These are phyloP conservation scores for Calocera viscosa DNA, from an alignment of 768 basidiomycete genomes.

Conservation along the genomic window DNA sequence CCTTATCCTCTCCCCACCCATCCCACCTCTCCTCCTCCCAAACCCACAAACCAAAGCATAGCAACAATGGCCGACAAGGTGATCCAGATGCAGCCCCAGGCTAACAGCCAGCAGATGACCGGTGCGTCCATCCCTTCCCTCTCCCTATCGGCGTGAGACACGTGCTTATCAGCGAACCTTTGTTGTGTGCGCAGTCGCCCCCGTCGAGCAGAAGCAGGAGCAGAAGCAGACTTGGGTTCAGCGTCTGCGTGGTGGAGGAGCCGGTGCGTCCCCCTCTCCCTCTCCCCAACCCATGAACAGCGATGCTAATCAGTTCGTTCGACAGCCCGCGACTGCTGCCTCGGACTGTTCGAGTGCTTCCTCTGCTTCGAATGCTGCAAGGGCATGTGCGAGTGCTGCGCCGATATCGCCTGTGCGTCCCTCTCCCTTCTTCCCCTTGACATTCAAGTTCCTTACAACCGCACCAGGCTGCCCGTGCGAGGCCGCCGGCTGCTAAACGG, in stretches of 20 bases:
- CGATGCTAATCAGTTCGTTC: too few species aligned
- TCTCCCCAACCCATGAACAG: not conserved
- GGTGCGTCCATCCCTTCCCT: not conserved
- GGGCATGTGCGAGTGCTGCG: not conserved
- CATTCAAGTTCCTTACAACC: not conserved
- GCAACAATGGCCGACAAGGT: not conserved
- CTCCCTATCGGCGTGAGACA: not conserved
- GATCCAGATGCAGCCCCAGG: not conserved
- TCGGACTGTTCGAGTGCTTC: not conserved
- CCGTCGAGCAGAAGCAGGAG: not conserved
- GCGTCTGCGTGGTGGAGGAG: not conserved
- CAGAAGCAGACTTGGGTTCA: not conserved
- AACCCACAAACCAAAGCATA: not conserved
- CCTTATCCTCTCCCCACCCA: not conserved
- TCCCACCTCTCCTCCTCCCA: not conserved
- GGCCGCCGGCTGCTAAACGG: not conserved
- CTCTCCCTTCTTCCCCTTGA: not conserved
- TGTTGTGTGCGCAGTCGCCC: not conserved
- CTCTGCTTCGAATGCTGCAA: not conserved
- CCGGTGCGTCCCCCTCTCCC: not conserved
- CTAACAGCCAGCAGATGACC: not conserved
- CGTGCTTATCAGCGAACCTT: too few species aligned
- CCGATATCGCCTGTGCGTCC: constrained; percentile 2
- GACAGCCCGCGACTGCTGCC: not conserved
- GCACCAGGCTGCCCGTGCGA: constrained; percentile 2